Percentiles rank a stretch among this genome's conserved stretches.
These are phyloP conservation scores for Fonsecaea monophora DNA, from an alignment of 2,329 filamentous ascomycete species.

Conservation along the genomic window DNA sequence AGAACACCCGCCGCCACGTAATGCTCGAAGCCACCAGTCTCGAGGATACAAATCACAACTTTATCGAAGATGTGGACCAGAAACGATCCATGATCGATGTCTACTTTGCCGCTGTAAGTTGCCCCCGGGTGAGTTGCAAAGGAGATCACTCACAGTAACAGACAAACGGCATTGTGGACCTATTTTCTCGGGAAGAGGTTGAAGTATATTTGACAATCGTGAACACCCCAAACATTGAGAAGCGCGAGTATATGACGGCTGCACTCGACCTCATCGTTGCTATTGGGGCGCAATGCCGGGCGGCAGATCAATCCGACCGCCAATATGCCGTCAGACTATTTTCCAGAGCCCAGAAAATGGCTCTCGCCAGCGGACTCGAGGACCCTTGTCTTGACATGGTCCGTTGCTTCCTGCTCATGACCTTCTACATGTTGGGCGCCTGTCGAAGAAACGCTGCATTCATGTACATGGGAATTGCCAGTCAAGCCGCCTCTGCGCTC, in stretches of 20 bases:
- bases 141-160: constrained; percentile 27
- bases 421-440: constrained; percentile 65
- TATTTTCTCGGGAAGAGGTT: constrained; percentile 45
- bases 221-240: constrained; percentile 6
- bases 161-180: constrained; percentile 53
- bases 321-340: constrained; percentile 53
- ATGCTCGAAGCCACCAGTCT: constrained; percentile 60
- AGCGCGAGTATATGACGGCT: constrained; percentile 37
- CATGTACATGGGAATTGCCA: constrained; percentile 68
- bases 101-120: constrained; percentile 42
- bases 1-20: constrained; percentile 58
- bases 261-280: constrained; percentile 57
- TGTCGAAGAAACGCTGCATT: constrained; percentile 67
- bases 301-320: constrained; percentile 41
- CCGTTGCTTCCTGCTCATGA: constrained; percentile 61
- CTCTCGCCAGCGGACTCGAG: constrained; percentile 60
- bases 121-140: background rate
- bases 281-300: constrained; percentile 60
- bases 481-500: constrained; percentile 63
- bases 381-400: constrained; percentile 63
- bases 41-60: constrained; percentile 45
- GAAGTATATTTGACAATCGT: constrained; percentile 19
- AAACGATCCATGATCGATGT: constrained; percentile 46
- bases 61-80: constrained; percentile 45
- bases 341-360: constrained; percentile 55